Percentiles rank a stretch among this genome's conserved stretches.
These are phyloP conservation scores for Oryza officinalis DNA, from an alignment of 176 grass and related monocot genomes.

Conservation along the genomic window DNA sequence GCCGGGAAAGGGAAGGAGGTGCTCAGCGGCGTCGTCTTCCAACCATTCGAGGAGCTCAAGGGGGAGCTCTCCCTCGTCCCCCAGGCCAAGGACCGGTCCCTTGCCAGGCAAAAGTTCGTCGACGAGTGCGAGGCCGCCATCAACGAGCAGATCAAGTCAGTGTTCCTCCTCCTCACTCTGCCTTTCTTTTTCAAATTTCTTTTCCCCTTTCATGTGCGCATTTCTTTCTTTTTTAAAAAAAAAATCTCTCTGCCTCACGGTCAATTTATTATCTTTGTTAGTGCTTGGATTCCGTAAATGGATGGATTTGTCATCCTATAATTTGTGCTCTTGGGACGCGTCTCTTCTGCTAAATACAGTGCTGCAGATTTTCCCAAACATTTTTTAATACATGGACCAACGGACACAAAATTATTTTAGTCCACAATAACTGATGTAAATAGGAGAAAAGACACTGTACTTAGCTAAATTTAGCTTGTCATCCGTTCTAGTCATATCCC, in stretches of 20 bases:
- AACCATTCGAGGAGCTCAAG: slow-evolving; percentile 88
- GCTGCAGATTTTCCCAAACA: neutral
- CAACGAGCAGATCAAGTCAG: slow-evolving; percentile 92
- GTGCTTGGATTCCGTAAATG: neutral
- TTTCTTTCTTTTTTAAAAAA: neutral
- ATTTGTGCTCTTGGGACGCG: neutral
- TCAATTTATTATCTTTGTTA: no score
- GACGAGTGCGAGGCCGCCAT: slow-evolving; percentile 76
- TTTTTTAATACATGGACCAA: neutral
- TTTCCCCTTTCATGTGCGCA: neutral
- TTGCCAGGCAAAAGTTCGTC: slow-evolving; percentile 69
- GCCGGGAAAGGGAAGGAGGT: slow-evolving; percentile 39
- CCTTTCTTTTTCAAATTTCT: neutral
- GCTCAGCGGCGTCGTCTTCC: slow-evolving; percentile 65
- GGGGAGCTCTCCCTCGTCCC: slow-evolving; percentile 67
- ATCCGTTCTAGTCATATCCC: neutral
- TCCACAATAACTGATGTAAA: neutral
- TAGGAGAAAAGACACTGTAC: neutral
- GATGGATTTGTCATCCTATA: neutral
- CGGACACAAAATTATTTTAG: neutral
- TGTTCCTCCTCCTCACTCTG: neutral
- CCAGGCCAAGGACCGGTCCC: slow-evolving; percentile 47
- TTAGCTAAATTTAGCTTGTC: neutral
- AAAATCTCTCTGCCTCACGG: no score
- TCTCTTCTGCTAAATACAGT: neutral